Evolutionary conservation across 768 basidiomycete species (phyloP), one percentile per base, ranked within the genome.

Genomic region (Auriculariales sp.): DNA sequence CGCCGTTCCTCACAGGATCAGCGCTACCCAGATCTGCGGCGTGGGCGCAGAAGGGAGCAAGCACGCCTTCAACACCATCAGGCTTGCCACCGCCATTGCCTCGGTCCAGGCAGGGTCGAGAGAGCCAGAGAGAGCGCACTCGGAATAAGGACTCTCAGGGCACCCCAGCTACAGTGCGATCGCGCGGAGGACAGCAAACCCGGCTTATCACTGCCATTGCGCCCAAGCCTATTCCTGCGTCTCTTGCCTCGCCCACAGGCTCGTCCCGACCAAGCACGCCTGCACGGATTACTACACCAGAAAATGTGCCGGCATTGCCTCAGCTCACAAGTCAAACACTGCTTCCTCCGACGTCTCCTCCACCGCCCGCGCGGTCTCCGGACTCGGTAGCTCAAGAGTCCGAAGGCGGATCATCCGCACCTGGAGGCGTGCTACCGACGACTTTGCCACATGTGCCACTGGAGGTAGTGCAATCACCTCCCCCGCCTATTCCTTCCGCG

Each of bases 241-340:
- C 74, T 53, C 59, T 74, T 1, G 61, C 73, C 27, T 71, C 76
- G 3, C 70, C 71, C 49, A 62, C 66, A 4, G 72, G 73, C 14
- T 66, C 73, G 0, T 79, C 81, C 17, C 74, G 82, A 27, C 74
- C 83, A 22, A 62, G 74, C 4, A 79, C 74, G 0, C 79, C 81
- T 42, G 69, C 72, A 17, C 54, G 45, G 24, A 52, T 63, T 28
- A 56, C 66, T 17, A 64, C 53, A 11, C 53, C 52, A 15, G 31
- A n/a, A n/a, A n/a, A n/a, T n/a, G n/a, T n/a, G n/a, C n/a, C n/a
- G n/a, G n/a, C n/a, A n/a, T n/a, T n/a, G n/a, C n/a, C n/a, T n/a
- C n/a, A n/a, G n/a, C n/a, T n/a, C n/a, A n/a, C n/a, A n/a, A n/a
- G n/a, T n/a, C n/a, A n/a, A n/a, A n/a, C n/a, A n/a, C n/a, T n/a